phyloP scores from a whole-genome alignment of 2,329 filamentous ascomycete genomes.

The Sporothrix inflata region DNA sequence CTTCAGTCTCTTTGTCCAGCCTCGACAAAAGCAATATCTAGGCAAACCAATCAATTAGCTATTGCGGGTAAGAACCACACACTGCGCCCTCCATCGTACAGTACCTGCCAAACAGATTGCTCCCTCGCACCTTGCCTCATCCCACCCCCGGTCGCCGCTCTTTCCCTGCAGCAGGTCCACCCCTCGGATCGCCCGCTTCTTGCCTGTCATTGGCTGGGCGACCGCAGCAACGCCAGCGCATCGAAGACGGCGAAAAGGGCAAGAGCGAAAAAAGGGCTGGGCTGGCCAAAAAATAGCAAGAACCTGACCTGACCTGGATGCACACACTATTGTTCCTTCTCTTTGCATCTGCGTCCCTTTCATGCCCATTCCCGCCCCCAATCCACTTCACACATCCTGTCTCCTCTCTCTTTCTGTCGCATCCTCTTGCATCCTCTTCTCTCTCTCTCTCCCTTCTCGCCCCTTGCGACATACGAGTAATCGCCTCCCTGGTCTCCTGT shows the following conservation, averaged over 20 bases:
- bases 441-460: neutral
- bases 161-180: conserved; percentile 34
- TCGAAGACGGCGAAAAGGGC: conserved; percentile 31
- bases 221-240: conserved; percentile 37
- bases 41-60: conserved; percentile 10
- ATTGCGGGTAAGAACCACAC: conserved; percentile 9
- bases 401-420: neutral
- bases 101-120: conserved; percentile 21
- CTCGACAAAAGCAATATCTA: neutral
- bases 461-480: neutral
- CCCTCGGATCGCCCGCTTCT: conserved; percentile 33
- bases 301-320: conserved; percentile 14
- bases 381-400: conserved; percentile 9
- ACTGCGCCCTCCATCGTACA: neutral
- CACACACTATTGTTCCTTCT: conserved; percentile 19
- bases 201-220: conserved; percentile 34
- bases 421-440: conserved; percentile 5
- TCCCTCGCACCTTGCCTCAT: conserved; percentile 20
- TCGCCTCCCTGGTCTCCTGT: neutral
- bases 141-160: conserved; percentile 28
- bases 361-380: conserved; percentile 10
- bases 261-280: conserved; percentile 30
- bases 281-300: conserved; percentile 12
- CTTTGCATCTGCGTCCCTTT: neutral
- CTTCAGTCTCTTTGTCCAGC: neutral